A percentile compares a stretch with the other conserved stretches of the same genome.
Conservation (phyloP, 2,329 filamentous ascomycete species). For the Monilinia laxa region DNA sequence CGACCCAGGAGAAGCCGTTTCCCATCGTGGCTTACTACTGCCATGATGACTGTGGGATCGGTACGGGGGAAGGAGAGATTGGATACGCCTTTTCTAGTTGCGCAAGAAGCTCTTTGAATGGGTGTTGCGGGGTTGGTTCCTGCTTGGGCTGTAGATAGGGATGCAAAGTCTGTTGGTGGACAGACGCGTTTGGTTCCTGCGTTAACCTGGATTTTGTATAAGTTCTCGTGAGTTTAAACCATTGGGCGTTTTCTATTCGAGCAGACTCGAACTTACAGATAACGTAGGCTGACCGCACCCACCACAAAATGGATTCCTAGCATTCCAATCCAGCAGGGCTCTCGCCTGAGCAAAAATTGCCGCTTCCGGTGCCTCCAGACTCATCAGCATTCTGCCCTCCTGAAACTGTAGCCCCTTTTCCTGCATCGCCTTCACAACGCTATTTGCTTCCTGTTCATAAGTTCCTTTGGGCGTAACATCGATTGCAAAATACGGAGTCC, state of each 20-base stretch:
- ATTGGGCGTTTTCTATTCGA: background rate
- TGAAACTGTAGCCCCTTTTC: constrained; percentile 64
- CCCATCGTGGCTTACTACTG: constrained; percentile 79
- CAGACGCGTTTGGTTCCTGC: constrained; percentile 80
- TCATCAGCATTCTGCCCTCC: constrained; percentile 58
- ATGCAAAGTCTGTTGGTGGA: constrained; percentile 64
- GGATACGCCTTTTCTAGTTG: constrained; percentile 78
- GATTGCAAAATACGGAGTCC: constrained; percentile 83
- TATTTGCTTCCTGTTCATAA: constrained; percentile 60
- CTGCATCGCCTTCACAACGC: constrained; percentile 59
- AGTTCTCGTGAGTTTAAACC: background rate
- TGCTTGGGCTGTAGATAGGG: constrained; percentile 41
- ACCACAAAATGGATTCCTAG: constrained; percentile 86
- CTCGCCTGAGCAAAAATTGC: constrained; percentile 89
- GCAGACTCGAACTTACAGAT: constrained; percentile 51
- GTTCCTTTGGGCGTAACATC: constrained; percentile 76
- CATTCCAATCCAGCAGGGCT: constrained; percentile 91
- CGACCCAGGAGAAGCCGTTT: constrained; percentile 71
- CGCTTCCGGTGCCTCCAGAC: constrained; percentile 55
- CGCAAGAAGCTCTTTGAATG: constrained; percentile 66
- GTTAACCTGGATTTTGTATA: constrained; percentile 44
- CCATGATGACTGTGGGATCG: constrained; percentile 86
- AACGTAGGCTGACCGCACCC: constrained; percentile 83
- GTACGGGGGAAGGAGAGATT: constrained; percentile 92
- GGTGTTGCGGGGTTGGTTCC: constrained; percentile 44